Conservation (phyloP, 1,139 yeast species). For the Zygoascus hellenicus region DNA sequence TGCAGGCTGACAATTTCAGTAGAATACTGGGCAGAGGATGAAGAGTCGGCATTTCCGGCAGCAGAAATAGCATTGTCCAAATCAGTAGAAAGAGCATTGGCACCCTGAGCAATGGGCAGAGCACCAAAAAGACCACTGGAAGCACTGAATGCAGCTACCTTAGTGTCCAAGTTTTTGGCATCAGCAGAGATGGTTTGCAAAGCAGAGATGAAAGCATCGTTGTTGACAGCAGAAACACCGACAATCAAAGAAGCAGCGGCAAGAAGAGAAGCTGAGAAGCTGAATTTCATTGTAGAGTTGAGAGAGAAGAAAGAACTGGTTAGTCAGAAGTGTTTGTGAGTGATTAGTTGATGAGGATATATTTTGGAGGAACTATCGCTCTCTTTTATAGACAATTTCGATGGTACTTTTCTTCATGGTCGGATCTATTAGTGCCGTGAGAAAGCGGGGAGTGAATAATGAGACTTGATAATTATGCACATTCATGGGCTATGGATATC, state of each 20-base stretch:
- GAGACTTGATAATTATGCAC: too few species aligned
- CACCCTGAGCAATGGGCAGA: constrained; percentile 19
- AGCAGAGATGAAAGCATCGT: constrained; percentile 26
- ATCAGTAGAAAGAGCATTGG: constrained; percentile 15
- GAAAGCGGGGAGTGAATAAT: too few species aligned
- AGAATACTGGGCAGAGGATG: background rate
- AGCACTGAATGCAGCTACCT: constrained; percentile 13
- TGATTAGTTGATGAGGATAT: too few species aligned
- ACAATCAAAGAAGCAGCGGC: constrained; percentile 26
- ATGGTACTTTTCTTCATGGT: too few species aligned
- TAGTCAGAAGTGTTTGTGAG: too few species aligned
- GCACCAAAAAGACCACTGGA: constrained; percentile 22
- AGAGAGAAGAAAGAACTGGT: too few species aligned
- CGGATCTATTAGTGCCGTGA: too few species aligned
- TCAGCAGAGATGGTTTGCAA: constrained; percentile 13
- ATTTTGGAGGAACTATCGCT: too few species aligned
- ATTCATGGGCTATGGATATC: too few species aligned
- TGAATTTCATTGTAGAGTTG: constrained; percentile 30
- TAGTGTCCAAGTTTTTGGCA: constrained; percentile 12
- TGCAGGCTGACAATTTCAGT: background rate
- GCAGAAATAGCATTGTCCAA: constrained; percentile 11
- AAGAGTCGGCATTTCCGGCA: constrained; percentile 3
- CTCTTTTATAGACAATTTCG: too few species aligned
- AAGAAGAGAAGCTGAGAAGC: constrained; percentile 18
- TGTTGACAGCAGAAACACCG: constrained; percentile 27